Evolutionary conservation across 163 green algal genomes (phyloP).

Genomic region (Scenedesmus sp.): DNA sequence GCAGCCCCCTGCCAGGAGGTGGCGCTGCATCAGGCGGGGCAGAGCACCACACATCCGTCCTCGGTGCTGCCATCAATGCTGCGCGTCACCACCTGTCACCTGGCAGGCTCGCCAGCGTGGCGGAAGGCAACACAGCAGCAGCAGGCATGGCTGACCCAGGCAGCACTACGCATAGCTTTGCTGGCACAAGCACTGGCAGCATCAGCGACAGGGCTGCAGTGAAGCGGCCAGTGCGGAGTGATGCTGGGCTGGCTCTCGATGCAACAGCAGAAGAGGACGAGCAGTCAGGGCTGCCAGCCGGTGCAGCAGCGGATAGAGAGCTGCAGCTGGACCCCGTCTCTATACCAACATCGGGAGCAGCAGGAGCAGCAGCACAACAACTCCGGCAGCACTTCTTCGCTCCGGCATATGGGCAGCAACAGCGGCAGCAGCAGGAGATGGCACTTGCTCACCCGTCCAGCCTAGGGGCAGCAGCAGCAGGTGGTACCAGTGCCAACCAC

Average conservation of each 20-base stretch:
- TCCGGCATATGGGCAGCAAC: neutral
- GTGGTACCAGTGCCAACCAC: neutral
- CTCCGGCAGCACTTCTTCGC: neutral
- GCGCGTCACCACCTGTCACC: neutral
- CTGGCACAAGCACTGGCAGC: neutral
- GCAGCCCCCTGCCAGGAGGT: slow-evolving; percentile 10
- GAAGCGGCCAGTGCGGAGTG: neutral
- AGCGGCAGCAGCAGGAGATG: slow-evolving; percentile 22
- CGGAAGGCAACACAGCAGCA: neutral
- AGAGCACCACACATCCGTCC: neutral
- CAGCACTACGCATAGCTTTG: neutral
- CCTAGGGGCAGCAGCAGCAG: neutral
- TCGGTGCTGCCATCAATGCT: neutral
- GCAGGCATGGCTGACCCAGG: neutral
- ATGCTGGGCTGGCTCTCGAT: neutral
- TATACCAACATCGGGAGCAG: neutral
- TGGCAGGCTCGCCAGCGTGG: neutral
- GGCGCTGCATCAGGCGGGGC: slow-evolving; percentile 3
- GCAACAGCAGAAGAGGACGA: neutral
- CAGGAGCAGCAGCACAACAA: slow-evolving; percentile 21
- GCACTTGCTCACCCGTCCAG: neutral
- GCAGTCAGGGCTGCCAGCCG: neutral
- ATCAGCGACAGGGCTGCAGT: neutral
- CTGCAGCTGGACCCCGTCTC: neutral
- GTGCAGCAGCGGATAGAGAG: neutral